Evolutionary conservation across 176 grass and related monocot genomes (phyloP), one percentile per base, ranked within the genome.

Genomic region (Tillandsia leiboldiana): DNA sequence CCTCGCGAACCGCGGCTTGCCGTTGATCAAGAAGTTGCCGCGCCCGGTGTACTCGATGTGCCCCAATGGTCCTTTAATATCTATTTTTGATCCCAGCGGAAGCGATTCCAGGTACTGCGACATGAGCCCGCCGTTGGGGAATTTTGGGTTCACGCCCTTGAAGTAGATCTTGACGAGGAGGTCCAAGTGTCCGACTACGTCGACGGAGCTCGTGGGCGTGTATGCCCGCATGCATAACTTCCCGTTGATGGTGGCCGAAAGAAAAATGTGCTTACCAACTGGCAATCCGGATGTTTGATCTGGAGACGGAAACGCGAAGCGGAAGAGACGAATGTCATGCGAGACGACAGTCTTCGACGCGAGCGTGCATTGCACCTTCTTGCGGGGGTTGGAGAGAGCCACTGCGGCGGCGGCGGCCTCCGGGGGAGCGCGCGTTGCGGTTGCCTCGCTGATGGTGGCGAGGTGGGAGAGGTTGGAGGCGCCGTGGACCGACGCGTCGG

Each of bases 161-260:
- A 83, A 92, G 79, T 97, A 92, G 1, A 97, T 70, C 82, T 87
- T 97, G 70, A 97, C 67, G 10, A 97, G 74, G 42, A 97, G 94
- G 63, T 97, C 89, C 17, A 97, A 78, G 73, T 97, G 73, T 2
- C 89, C 84, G 9, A 54, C 53, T 73, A 70, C 74, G 65, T 90
- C 81, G 10, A 51, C 65, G 0, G 79, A 0, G 54, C 86, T 97
- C 8, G 89, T 90, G 2, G 94, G 94, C 42, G 94, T 92, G 77
- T 97, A 97, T 20, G 94, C 70, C 0, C 94, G 84, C 89, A 86
- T 86, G 82, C 94, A 87, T 1, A 69, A 76, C 74, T 92, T 90
- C 1, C 89, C 86, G 53, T 64, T 53, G 47, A 87, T 69, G 26
- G 42, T 77, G 50, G 76, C 79, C 66, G 87, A 87, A 12, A 97